These are phyloP conservation scores for Raddia guianensis DNA, from an alignment of 176 grass and related monocot genomes.

Conservation along the genomic window DNA sequence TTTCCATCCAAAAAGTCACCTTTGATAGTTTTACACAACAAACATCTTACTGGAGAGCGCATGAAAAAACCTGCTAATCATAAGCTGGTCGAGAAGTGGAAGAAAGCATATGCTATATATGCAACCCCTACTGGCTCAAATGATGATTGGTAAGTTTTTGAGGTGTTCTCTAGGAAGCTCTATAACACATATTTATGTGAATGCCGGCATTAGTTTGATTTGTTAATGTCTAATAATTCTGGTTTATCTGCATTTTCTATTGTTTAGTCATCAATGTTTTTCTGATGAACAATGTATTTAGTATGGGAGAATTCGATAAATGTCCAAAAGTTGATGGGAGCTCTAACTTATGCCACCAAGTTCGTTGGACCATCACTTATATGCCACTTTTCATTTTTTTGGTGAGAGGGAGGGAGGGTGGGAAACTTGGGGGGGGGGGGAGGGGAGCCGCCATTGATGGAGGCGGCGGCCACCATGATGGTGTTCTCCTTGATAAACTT, in stretches of 20 bases:
- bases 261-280: slow-evolving; percentile 27
- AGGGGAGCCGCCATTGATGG: no score
- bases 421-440: no score
- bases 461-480: no score
- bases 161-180: slow-evolving; percentile 20
- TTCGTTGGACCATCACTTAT: no score
- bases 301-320: neutral
- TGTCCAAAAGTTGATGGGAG: no score
- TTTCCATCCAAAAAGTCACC: slow-evolving; percentile 54
- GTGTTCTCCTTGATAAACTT: no score
- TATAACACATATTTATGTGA: slow-evolving; percentile 15
- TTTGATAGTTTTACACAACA: slow-evolving; percentile 68
- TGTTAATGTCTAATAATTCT: slow-evolving; percentile 14
- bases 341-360: no score
- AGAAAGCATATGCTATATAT: slow-evolving; percentile 63
- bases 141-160: slow-evolving; percentile 72
- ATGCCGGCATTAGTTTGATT: slow-evolving; percentile 21
- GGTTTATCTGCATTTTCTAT: neutral
- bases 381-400: no score
- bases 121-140: slow-evolving; percentile 76
- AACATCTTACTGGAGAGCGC: slow-evolving; percentile 53
- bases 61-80: slow-evolving; percentile 46
- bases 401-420: no score
- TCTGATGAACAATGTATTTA: slow-evolving; percentile 13
- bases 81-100: slow-evolving; percentile 64